These are phyloP conservation scores for Chlamydomonas incerta DNA, from an alignment of 139 green algal genomes.

Conservation along the genomic window DNA sequence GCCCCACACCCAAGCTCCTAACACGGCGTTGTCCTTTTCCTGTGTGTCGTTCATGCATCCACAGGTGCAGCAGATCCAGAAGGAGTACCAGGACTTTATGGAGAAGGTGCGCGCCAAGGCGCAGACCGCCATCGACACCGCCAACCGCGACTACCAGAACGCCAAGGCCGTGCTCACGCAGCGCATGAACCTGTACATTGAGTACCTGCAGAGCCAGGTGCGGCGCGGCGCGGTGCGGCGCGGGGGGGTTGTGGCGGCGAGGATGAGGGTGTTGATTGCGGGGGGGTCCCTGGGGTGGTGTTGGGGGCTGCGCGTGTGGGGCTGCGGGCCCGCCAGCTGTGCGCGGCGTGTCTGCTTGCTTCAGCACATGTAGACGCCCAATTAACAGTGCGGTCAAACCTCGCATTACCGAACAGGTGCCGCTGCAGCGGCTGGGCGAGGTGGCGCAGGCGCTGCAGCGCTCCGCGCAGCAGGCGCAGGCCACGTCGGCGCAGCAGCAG, in stretches of 20 bases:
- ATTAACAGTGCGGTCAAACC: too few species aligned
- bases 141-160: slow-evolving; percentile 82
- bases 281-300: too few species aligned
- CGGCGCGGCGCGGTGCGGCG: not conserved
- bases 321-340: not conserved
- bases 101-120: slow-evolving; percentile 82
- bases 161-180: slow-evolving; percentile 67
- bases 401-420: too few species aligned
- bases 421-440: slow-evolving; percentile 60
- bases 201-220: slow-evolving; percentile 64
- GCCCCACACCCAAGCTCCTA: too few species aligned
- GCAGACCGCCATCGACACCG: slow-evolving; percentile 84
- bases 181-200: slow-evolving; percentile 76
- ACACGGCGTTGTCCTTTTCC: too few species aligned
- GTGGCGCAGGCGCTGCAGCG: slow-evolving; percentile 62
- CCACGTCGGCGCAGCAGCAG: not conserved
- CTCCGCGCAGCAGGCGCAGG: slow-evolving; percentile 28
- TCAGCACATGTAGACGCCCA: too few species aligned
- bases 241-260: not conserved
- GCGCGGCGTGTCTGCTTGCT: too few species aligned
- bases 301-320: not conserved
- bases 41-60: too few species aligned
- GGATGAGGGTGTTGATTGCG: too few species aligned
- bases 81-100: slow-evolving; percentile 91
- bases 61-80: slow-evolving; percentile 80